Evolutionary conservation across 2,329 filamentous ascomycete genomes (phyloP), one percentile per base, ranked within the genome.

Genomic region (Ceratocystis eucalypticola): DNA sequence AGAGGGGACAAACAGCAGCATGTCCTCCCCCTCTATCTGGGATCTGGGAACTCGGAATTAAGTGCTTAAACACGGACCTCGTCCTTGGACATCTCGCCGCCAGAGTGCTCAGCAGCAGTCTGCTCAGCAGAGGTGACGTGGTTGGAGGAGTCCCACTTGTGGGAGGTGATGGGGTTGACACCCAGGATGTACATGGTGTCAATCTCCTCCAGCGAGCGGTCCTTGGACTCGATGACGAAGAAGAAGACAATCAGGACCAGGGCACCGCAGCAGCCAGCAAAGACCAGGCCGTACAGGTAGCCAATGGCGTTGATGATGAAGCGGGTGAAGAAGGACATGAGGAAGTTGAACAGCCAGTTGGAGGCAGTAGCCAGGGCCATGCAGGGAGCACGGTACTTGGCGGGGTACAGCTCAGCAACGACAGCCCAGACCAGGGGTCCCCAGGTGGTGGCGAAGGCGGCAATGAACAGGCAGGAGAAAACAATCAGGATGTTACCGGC

Each of bases 191-290:
- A 92, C 87, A 90, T 90, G 67, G 82, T 85, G 74, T 91, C 88
- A 66, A 91, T 86, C 74, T 91, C 87, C 76, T 91, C 88, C 20
- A 91, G 80, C 1, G 82, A 84, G 41, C 87, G 82, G 71, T 86
- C 86, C 75, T 88, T 86, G 69, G 82, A 86, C 76, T 91, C 88
- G 71, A 86, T 86, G 69, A 91, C 80, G 75, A 89, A 89, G 79
- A 90, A 88, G 79, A 86, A 91, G 67, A 90, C 86, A 62, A 89
- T 79, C 20, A 83, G 71, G 3, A 85, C 80, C 22, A 85, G 84
- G 8, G 80, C 79, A 67, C 83, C 81, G 72, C 85, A 85, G 74
- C 85, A 88, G 3, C 80, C 84, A 0, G 85, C 87, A 72, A 89
- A 89, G 48, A 90, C 82, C 67, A 89, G 84, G 41, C 87, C 87